phyloP scores from a whole-genome alignment of 352 stramenopile species.

The Aphanomyces invadans region DNA sequence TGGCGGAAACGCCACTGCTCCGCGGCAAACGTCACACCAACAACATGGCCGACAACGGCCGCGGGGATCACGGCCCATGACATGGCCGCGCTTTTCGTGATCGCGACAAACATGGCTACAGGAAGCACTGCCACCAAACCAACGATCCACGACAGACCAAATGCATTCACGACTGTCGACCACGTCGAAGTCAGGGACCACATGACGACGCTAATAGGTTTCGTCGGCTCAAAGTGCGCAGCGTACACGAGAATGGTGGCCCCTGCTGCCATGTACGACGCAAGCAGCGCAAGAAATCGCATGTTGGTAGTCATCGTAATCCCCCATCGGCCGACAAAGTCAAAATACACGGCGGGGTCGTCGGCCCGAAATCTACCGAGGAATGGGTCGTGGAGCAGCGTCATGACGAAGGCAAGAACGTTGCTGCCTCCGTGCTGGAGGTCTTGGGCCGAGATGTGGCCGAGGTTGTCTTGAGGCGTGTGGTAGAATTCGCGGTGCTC shows the following conservation, averaged over 20 bases:
- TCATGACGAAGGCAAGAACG: not conserved
- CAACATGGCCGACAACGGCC: not conserved
- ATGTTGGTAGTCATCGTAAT: not conserved
- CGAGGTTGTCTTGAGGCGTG: not conserved
- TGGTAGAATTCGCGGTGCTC: constrained; percentile 4
- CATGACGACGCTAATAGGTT: not conserved
- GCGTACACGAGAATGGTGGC: not conserved
- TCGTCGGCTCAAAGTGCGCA: not conserved
- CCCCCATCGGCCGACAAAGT: constrained; percentile 1
- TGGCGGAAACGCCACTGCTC: not conserved
- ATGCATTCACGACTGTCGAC: not conserved
- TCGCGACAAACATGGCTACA: not conserved
- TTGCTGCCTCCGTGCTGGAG: constrained; percentile 3
- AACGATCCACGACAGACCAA: not conserved
- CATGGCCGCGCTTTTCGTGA: not conserved
- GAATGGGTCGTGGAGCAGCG: not conserved
- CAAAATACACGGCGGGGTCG: constrained; percentile 3
- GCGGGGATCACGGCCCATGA: not conserved
- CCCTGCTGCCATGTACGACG: not conserved
- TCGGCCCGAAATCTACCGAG: not conserved
- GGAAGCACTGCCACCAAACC: not conserved
- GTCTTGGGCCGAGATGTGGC: not conserved
- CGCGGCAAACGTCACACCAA: not conserved
- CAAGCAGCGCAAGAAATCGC: not conserved
- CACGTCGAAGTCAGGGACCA: not conserved